These are phyloP conservation scores for Colletotrichum ledebouriae DNA, from an alignment of 2,329 filamentous ascomycete species.

Conservation along the genomic window DNA sequence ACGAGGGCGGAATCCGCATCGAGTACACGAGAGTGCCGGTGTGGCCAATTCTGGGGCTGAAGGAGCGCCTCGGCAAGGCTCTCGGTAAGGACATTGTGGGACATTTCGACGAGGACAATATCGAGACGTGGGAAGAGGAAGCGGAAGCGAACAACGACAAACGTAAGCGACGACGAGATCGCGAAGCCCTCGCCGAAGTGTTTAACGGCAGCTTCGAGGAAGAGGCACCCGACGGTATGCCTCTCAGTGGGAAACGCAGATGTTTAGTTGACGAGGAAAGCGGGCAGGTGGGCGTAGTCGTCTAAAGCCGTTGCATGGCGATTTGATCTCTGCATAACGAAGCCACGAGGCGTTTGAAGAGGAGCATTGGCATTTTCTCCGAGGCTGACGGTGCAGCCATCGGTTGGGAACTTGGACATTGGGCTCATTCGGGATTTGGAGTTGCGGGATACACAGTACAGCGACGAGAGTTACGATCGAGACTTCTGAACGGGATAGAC, in stretches of 20 bases:
- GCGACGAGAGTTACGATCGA: slow-evolving; percentile 20
- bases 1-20: slow-evolving; percentile 57
- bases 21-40: slow-evolving; percentile 63
- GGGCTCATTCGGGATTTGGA: slow-evolving; percentile 18
- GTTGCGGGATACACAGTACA: slow-evolving; percentile 25
- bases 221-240: slow-evolving; percentile 51
- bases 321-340: slow-evolving; percentile 40
- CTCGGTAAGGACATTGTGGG: slow-evolving; percentile 66
- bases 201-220: slow-evolving; percentile 59
- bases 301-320: slow-evolving; percentile 33
- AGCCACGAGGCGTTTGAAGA: slow-evolving; percentile 40
- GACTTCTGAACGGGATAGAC: slow-evolving; percentile 23
- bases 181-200: slow-evolving; percentile 53
- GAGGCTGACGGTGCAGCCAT: slow-evolving; percentile 4
- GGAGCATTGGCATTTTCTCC: slow-evolving; percentile 20
- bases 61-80: slow-evolving; percentile 67
- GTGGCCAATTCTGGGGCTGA: slow-evolving; percentile 68
- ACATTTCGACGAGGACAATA: slow-evolving; percentile 52
- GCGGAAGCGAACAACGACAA: slow-evolving; percentile 45
- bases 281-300: slow-evolving; percentile 41
- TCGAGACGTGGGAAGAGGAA: slow-evolving; percentile 62
- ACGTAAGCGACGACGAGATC: slow-evolving; percentile 54
- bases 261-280: slow-evolving; percentile 43
- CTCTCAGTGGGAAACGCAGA: slow-evolving; percentile 55
- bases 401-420: slow-evolving; percentile 4